phyloP scores from a whole-genome alignment of 2,329 filamentous ascomycete species.

The Cercospora sp. region DNA sequence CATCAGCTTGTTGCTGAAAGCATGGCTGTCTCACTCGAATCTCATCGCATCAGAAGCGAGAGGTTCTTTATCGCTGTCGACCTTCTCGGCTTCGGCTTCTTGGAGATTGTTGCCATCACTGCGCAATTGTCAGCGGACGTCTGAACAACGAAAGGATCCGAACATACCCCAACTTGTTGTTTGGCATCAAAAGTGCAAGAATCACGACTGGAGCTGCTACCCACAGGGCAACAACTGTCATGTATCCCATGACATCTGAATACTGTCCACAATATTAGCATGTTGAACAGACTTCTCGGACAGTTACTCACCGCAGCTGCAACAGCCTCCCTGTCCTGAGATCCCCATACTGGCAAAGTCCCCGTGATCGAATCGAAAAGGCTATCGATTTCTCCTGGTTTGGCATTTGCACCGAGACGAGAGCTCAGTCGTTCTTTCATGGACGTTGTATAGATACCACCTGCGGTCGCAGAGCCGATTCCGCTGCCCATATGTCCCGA shows the following conservation, averaged over 20 bases:
- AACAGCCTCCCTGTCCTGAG: slow-evolving; percentile 45
- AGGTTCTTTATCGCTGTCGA: background rate
- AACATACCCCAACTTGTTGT: slow-evolving; percentile 19
- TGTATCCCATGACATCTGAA: slow-evolving; percentile 29
- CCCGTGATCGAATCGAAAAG: slow-evolving; percentile 52
- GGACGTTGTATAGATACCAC: slow-evolving; percentile 53
- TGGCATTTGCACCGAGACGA: slow-evolving; percentile 40
- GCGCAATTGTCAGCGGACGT: background rate
- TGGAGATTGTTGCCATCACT: slow-evolving; percentile 16
- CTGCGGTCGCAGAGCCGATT: slow-evolving; percentile 46
- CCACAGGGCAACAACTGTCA: slow-evolving; percentile 23
- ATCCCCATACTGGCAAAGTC: slow-evolving; percentile 45
- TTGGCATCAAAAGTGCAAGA: slow-evolving; percentile 21
- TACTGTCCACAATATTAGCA: slow-evolving; percentile 18
- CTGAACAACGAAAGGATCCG: background rate
- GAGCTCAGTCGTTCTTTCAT: slow-evolving; percentile 42
- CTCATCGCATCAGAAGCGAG: background rate
- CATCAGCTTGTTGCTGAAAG: background rate
- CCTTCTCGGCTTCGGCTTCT: background rate
- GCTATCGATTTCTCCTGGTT: slow-evolving; percentile 38
- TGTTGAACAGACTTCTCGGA: slow-evolving; percentile 28
- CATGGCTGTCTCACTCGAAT: background rate
- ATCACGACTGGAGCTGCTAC: slow-evolving; percentile 17
- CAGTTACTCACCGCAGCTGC: slow-evolving; percentile 32
- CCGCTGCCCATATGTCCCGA: slow-evolving; percentile 41